A percentile compares a stretch with the other conserved stretches of the same genome.
Conservation (phyloP, 306 rosid genomes). For the Rosa chinensis region DNA sequence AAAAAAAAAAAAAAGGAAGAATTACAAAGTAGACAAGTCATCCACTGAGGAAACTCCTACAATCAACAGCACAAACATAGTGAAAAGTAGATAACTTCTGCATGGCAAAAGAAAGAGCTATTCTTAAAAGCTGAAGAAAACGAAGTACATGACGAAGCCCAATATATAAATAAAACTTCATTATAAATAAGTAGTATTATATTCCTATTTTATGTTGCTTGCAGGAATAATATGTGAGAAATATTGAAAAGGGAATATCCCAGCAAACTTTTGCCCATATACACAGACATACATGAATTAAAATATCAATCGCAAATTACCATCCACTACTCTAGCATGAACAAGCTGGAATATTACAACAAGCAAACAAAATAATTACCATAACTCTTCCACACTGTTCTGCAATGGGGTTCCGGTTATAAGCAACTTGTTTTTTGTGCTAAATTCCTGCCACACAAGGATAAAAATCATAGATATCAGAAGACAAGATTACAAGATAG, state of each 20-base stretch:
- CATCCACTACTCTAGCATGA: neutral
- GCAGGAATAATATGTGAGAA: neutral
- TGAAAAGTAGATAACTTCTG: neutral
- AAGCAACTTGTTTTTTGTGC: conserved; percentile 98
- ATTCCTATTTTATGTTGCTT: neutral
- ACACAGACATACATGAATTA: neutral
- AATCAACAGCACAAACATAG: neutral
- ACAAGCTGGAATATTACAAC: conserved; percentile 6
- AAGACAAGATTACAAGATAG: conserved; percentile 5
- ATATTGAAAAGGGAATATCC: neutral
- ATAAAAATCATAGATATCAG: conserved; percentile 16
- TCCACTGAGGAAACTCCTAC: neutral
- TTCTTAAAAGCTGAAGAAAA: neutral
- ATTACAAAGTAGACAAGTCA: too few relatives aligned
- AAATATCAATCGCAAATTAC: neutral
- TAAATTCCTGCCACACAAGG: conserved; percentile 71
- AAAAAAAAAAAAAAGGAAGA: neutral
- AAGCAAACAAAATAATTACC: conserved; percentile 50
- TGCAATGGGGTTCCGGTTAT: conserved; percentile 98
- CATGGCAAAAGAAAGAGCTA: neutral
- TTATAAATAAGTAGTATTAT: neutral
- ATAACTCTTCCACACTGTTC: conserved; percentile 97
- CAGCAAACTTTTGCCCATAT: neutral
- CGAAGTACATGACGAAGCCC: neutral
- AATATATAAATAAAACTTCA: neutral